Evolutionary conservation across 2,329 filamentous ascomycete species (phyloP), one percentile per base, ranked within the genome.

Genomic region (Cryphonectria naterciae): DNA sequence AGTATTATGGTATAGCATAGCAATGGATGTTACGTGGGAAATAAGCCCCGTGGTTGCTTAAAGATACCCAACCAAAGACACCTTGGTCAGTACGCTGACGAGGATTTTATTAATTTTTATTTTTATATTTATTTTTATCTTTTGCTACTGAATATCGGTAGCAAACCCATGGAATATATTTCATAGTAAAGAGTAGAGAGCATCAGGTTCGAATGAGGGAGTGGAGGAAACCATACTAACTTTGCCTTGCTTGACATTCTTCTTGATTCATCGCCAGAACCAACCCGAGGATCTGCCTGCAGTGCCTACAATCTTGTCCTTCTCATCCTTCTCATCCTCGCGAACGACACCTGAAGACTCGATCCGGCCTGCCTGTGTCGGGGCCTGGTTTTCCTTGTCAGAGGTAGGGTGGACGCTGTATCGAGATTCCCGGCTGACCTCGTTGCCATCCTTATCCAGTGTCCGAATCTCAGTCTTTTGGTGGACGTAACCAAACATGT

Each of bases 401-500:
- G 3, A 1, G 5, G 67, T 32, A 37, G 73, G 73, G 58, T 60
- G 69, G 4, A 75, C 69, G n/a, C 76, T 77, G 63, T 80, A 79
- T 70, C 78, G 76, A 0, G 81, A 83, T 73, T 81, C 77, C 8
- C 76, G 79, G 46, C 81, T 78, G 22, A 85, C 76, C 69, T 84
- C 80, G 17, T 80, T 78, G 61, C 84, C 85, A 10, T 84, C 75
- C 28, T 78, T 77, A 54, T 85, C 82, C 11, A 83, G 75, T 10
- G 77, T 82, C 71, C 79, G 81, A 37, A 81, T 78, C 8, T 80
- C 82, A 11, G 79, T 79, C 74, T 81, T 84, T 67, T 78, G 80
- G 70, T 85, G 83, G 17, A 80, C 74, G 73, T 84, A 82, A 43
- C 84, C 85, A 66, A 80, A 80, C 10, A 76, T 74, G 74, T 86